A percentile compares a stretch with the other conserved stretches of the same genome.
Conservation (phyloP, 768 basidiomycete species). For the Crucibulum laeve region DNA sequence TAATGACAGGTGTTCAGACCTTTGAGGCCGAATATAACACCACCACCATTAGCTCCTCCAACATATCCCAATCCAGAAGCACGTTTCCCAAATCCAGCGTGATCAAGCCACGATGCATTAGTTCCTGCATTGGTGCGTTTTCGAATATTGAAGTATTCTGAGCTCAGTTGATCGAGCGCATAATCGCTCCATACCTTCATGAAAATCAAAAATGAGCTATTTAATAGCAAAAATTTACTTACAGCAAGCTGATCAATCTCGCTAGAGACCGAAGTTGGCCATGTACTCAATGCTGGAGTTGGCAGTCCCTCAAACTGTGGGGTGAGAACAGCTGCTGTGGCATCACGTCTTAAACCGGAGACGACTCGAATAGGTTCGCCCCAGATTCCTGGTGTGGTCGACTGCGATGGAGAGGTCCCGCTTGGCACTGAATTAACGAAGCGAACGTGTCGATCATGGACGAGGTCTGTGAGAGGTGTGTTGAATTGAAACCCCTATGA, state of each 20-base stretch:
- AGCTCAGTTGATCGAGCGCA: slow-evolving; percentile 29
- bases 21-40: slow-evolving; percentile 28
- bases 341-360: slow-evolving; percentile 32
- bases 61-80: slow-evolving; percentile 31
- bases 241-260: slow-evolving; percentile 26
- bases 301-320: slow-evolving; percentile 30
- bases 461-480: slow-evolving; percentile 27
- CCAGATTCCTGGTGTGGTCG: slow-evolving; percentile 21
- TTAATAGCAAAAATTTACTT: background rate
- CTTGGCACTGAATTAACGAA: slow-evolving; percentile 18
- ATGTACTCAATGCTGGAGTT: slow-evolving; percentile 27
- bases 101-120: slow-evolving; percentile 21
- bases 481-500: slow-evolving; percentile 24
- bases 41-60: slow-evolving; percentile 29
- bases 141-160: slow-evolving; percentile 22
- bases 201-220: too few relatives aligned
- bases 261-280: slow-evolving; percentile 28
- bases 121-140: slow-evolving; percentile 25
- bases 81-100: slow-evolving; percentile 27
- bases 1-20: too few relatives aligned
- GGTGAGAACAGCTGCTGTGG: slow-evolving; percentile 28
- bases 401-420: background rate
- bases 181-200: slow-evolving; percentile 25
- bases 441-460: slow-evolving; percentile 30
- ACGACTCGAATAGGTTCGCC: slow-evolving; percentile 31